Percentiles rank a stretch among this genome's conserved stretches.
Conservation (phyloP, 2,329 filamentous ascomycete genomes). For the Geosmithia flava region DNA sequence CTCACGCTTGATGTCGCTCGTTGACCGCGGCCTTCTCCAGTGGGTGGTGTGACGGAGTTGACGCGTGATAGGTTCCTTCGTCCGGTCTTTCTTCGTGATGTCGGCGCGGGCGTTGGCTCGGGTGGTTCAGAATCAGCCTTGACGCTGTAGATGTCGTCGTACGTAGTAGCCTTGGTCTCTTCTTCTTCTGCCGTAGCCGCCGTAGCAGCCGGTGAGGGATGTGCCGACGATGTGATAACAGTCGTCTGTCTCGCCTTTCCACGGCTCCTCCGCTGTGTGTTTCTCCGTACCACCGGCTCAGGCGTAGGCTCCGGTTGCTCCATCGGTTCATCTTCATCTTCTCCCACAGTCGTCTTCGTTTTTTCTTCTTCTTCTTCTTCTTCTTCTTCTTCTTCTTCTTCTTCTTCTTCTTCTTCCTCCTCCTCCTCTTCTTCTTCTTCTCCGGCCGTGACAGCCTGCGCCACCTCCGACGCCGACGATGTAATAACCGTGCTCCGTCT, state of each 20-base stretch:
- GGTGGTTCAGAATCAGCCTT: too few relatives aligned
- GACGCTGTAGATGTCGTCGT: too few relatives aligned
- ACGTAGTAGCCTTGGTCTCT: too few relatives aligned
- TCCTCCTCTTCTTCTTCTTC: neutral
- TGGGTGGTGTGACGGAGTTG: neutral
- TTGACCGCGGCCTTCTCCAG: too few relatives aligned
- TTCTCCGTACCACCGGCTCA: neutral
- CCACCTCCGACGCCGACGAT: slow-evolving; percentile 13
- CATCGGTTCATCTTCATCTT: neutral
- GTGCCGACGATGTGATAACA: too few relatives aligned
- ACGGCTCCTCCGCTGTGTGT: too few relatives aligned
- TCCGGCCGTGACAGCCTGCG: neutral
- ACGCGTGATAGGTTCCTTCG: neutral
- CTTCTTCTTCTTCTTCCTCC: too few relatives aligned
- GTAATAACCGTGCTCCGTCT: slow-evolving; percentile 10
- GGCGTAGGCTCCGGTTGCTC: neutral
- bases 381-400: neutral
- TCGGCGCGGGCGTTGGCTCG: neutral
- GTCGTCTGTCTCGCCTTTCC: too few relatives aligned
- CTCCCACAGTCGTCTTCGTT: neutral
- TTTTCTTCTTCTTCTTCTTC: neutral
- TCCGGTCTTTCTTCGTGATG: neutral
- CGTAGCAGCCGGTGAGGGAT: too few relatives aligned
- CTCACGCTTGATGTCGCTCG: neutral
- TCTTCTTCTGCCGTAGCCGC: too few relatives aligned